A percentile compares a stretch with the other conserved stretches of the same genome.
phyloP scores from a whole-genome alignment of 495 filamentous ascomycete species.

The Xylaria flabelliformis region DNA sequence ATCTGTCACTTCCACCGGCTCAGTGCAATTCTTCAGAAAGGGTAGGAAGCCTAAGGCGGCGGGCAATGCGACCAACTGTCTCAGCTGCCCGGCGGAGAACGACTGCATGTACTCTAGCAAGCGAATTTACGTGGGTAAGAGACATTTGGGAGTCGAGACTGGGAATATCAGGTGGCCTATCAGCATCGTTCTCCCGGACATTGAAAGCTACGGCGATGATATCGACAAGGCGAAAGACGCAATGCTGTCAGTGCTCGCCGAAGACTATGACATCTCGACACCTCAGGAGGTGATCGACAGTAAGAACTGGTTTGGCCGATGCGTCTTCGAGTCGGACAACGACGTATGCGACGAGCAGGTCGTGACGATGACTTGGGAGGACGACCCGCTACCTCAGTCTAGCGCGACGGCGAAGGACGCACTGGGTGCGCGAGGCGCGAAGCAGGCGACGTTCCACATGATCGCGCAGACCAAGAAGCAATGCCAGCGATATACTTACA shows the following conservation, averaged over 20 bases:
- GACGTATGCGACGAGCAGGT: constrained; percentile 90
- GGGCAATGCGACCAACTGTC: constrained; percentile 82
- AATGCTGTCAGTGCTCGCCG: constrained; percentile 60
- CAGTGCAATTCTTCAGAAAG: constrained; percentile 73
- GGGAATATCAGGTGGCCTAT: constrained; percentile 80
- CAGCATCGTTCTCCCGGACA: constrained; percentile 86
- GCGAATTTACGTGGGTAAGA: constrained; percentile 71
- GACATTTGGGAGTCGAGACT: constrained; percentile 51
- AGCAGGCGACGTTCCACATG: constrained; percentile 93
- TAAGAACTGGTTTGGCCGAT: constrained; percentile 87
- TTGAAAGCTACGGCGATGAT: constrained; percentile 70
- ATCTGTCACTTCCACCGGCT: constrained; percentile 73
- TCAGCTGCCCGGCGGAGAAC: constrained; percentile 72
- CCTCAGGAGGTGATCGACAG: constrained; percentile 62
- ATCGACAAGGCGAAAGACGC: constrained; percentile 46
- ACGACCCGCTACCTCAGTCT: constrained; percentile 53
- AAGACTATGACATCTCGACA: constrained; percentile 67
- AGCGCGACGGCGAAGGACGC: constrained; percentile 18
- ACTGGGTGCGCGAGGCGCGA: constrained; percentile 63
- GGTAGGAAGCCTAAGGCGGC: constrained; percentile 76
- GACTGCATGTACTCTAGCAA: constrained; percentile 84
- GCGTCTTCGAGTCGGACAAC: constrained; percentile 92
- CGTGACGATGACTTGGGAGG: constrained; percentile 86
- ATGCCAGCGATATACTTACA: constrained; percentile 78
- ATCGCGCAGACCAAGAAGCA: constrained; percentile 86